Evolutionary conservation across 2,329 filamentous ascomycete genomes (phyloP).

Genomic region (Fusarium anguioides): DNA sequence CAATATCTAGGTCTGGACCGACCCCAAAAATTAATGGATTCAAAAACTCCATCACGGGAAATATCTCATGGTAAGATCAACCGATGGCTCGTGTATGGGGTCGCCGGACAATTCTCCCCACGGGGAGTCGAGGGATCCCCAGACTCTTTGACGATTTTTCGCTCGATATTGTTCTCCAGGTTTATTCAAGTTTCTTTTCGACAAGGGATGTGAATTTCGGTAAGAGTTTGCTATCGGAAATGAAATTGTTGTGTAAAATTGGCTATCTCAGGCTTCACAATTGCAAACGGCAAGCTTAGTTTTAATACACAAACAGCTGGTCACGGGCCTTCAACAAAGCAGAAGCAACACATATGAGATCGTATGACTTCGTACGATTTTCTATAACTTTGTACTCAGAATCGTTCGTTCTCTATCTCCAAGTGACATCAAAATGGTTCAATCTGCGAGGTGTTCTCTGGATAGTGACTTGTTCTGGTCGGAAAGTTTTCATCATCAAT

Average conservation of each 20-base stretch:
- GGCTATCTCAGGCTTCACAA: background rate
- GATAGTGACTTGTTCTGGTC: background rate
- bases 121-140: background rate
- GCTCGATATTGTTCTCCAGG: background rate
- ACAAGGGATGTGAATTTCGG: background rate
- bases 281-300: background rate
- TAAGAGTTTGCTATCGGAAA: background rate
- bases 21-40: background rate
- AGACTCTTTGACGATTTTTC: background rate
- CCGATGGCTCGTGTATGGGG: slow-evolving; percentile 10
- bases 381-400: background rate
- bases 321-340: background rate
- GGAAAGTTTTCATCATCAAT: background rate
- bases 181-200: background rate
- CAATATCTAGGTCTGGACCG: slow-evolving; percentile 4
- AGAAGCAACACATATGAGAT: background rate
- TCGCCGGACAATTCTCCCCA: background rate
- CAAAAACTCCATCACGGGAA: slow-evolving; percentile 16
- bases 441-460: background rate
- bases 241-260: background rate
- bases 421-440: slow-evolving; percentile 3
- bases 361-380: background rate
- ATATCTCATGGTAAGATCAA: slow-evolving; percentile 15
- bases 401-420: background rate
- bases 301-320: background rate